A percentile compares a stretch with the other conserved stretches of the same genome.
These are phyloP conservation scores for Pelargonium myrrhifolium DNA, from an alignment of 441 rosid species.

Conservation along the genomic window DNA sequence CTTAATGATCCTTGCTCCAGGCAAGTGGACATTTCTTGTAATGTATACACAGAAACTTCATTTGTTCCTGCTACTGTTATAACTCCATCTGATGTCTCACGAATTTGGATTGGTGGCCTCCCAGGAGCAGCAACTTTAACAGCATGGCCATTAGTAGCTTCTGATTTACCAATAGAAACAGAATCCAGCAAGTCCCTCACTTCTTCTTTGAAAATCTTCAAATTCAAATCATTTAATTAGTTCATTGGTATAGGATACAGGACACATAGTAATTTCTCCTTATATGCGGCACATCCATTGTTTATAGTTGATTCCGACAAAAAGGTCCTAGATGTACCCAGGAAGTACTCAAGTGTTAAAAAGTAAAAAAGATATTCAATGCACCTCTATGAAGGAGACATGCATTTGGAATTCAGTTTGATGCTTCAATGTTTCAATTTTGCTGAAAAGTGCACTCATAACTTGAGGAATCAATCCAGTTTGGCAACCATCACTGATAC, in stretches of 20 bases:
- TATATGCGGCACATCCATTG: neutral
- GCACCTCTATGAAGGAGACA: conserved; percentile 65
- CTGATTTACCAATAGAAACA: conserved; percentile 32
- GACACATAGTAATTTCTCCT: neutral
- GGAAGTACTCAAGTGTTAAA: neutral
- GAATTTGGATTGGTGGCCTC: conserved; percentile 56
- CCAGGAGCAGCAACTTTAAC: conserved; percentile 37
- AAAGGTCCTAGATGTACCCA: neutral
- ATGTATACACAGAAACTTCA: conserved; percentile 42
- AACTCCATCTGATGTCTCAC: conserved; percentile 60
- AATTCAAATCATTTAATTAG: conserved; percentile 22
- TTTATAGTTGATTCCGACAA: neutral
- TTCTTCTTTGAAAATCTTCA: conserved; percentile 69
- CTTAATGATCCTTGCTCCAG: conserved; percentile 54
- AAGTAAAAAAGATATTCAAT: neutral
- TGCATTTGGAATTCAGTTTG: conserved; percentile 46
- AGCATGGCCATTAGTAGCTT: conserved; percentile 35
- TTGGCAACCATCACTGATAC: conserved; percentile 39
- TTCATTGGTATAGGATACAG: conserved; percentile 4
- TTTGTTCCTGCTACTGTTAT: conserved; percentile 58
- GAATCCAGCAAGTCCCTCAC: conserved; percentile 58
- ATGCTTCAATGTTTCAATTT: conserved; percentile 39
- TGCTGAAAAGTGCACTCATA: conserved; percentile 42
- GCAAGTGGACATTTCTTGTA: conserved; percentile 60
- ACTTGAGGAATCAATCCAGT: conserved; percentile 51